These are phyloP conservation scores for Aspergillus sp. DNA, from an alignment of 2,329 filamentous ascomycete genomes.

Conservation along the genomic window DNA sequence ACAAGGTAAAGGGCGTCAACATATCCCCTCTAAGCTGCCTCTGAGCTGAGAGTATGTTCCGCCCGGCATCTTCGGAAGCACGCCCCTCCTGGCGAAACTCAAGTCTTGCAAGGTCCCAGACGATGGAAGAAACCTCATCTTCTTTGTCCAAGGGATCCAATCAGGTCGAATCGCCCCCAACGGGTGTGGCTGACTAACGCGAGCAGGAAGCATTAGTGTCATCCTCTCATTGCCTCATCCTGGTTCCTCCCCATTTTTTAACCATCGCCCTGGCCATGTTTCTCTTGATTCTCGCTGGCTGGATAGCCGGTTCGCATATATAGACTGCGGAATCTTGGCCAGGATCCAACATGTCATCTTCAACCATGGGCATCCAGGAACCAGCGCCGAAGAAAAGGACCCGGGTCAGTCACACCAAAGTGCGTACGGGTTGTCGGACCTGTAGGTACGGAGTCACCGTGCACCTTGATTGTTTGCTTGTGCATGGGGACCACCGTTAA, in stretches of 20 bases:
- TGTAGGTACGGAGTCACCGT: background rate
- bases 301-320: background rate
- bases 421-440: slow-evolving; percentile 5
- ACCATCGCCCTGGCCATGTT: background rate
- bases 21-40: background rate
- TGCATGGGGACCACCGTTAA: background rate
- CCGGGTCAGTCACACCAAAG: slow-evolving; percentile 3
- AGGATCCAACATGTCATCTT: background rate
- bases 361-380: background rate
- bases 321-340: background rate
- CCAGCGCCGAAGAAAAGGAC: background rate
- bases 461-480: background rate
- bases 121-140: background rate
- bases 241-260: background rate
- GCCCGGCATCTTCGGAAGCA: background rate
- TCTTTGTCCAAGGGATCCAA: background rate
- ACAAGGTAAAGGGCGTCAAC: too few species aligned
- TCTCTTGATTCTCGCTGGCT: background rate
- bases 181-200: background rate
- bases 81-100: background rate
- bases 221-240: background rate
- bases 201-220: background rate
- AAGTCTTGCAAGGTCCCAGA: too few species aligned
- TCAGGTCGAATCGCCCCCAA: background rate
- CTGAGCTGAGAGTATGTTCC: background rate